A percentile compares a stretch with the other conserved stretches of the same genome.
Conservation (phyloP, 2,329 filamentous ascomycete genomes). For the Basipetospora chlamydospora region DNA sequence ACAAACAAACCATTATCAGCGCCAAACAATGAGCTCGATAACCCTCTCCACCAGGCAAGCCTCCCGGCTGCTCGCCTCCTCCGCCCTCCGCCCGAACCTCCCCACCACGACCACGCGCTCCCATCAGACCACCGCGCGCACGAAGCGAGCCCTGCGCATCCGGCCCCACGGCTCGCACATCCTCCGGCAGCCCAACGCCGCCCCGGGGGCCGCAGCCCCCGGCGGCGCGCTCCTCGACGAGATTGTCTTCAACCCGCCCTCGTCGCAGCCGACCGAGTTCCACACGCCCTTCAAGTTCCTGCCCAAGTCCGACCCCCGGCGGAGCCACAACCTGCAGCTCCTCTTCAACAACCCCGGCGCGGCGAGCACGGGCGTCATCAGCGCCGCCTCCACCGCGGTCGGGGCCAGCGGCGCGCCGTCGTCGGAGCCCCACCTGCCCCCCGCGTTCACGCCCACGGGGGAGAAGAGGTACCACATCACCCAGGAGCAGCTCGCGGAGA, state of each 20-base stretch:
- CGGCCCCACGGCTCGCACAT: slow-evolving; percentile 47
- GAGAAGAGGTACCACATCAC: slow-evolving; percentile 33
- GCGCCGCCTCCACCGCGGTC: slow-evolving; percentile 8
- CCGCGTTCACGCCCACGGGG: slow-evolving; percentile 11
- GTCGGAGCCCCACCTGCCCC: slow-evolving; percentile 17
- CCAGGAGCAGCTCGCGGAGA: slow-evolving; percentile 42
- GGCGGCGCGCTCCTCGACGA: slow-evolving; percentile 17
- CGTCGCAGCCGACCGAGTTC: slow-evolving; percentile 39
- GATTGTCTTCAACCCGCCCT: slow-evolving; percentile 44
- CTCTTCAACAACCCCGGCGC: slow-evolving; percentile 22
- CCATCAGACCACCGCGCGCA: slow-evolving; percentile 37
- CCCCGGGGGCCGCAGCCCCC: slow-evolving; percentile 18
- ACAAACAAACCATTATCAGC: not conserved
- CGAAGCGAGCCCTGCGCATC: slow-evolving; percentile 43
- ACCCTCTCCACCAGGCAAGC: slow-evolving; percentile 20
- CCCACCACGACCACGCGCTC: slow-evolving; percentile 20
- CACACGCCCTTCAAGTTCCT: slow-evolving; percentile 56
- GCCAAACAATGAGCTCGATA: slow-evolving; percentile 23
- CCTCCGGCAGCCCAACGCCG: slow-evolving; percentile 17
- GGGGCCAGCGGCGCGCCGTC: no score
- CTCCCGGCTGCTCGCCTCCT: slow-evolving; percentile 16
- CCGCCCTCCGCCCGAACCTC: slow-evolving; percentile 9
- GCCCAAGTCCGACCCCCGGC: slow-evolving; percentile 39
- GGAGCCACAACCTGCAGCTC: slow-evolving; percentile 30
- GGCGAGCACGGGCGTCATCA: no score